These are phyloP conservation scores for Verticillium tricorpus DNA, from an alignment of 2,329 filamentous ascomycete species.

Conservation along the genomic window DNA sequence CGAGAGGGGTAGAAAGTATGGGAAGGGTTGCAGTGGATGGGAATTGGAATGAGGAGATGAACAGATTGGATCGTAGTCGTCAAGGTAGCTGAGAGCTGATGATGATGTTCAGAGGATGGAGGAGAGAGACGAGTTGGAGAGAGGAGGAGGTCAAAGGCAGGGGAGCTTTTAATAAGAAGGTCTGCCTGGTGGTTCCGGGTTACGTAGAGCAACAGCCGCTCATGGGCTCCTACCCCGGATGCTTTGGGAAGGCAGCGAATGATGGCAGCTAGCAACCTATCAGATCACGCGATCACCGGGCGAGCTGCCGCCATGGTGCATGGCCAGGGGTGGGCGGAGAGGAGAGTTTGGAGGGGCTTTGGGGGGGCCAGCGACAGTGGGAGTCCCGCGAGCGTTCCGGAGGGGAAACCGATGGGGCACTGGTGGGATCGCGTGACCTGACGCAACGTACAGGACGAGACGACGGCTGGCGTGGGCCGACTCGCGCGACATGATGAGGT, in stretches of 20 bases:
- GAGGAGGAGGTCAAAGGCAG: background rate
- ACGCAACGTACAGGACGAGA: conserved; percentile 6
- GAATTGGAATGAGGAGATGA: background rate
- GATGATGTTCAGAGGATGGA: conserved; percentile 1
- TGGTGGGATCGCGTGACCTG: conserved; percentile 18
- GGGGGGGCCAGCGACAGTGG: background rate
- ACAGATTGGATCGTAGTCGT: background rate
- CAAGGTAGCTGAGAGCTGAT: background rate
- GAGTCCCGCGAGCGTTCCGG: conserved; percentile 9
- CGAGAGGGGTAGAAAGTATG: conserved; percentile 3
- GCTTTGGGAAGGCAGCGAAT: background rate
- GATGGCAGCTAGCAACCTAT: conserved; percentile 13
- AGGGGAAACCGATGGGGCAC: background rate
- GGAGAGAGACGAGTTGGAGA: conserved; percentile 3
- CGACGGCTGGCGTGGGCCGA: conserved; percentile 1
- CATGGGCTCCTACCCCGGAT: background rate
- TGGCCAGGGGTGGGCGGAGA: conserved; percentile 3
- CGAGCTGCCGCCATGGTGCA: conserved; percentile 6
- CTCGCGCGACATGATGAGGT: background rate
- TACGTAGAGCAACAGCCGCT: conserved; percentile 2
- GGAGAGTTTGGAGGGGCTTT: background rate
- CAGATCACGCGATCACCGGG: conserved; percentile 14
- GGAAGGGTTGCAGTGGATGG: background rate
- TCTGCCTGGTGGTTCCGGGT: background rate
- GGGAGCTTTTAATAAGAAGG: conserved; percentile 2